Conservation (phyloP, 2,329 filamentous ascomycete genomes). For the Fusarium transvaalense region DNA sequence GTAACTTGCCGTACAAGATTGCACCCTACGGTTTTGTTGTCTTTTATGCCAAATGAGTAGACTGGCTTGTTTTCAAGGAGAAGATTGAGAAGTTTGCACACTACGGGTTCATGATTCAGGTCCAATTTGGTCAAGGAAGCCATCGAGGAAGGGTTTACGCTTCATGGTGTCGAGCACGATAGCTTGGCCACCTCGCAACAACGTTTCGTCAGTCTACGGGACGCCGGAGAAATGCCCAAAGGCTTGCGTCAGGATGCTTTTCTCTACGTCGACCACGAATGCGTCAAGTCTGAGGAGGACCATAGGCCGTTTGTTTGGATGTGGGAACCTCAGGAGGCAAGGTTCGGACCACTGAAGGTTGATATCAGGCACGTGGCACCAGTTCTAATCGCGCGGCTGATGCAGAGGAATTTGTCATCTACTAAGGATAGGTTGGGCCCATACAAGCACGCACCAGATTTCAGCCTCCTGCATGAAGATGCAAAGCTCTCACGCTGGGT, state of each 20-base stretch:
- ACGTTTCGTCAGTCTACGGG: background rate
- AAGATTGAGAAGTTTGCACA: fast-evolving
- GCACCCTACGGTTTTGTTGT: background rate
- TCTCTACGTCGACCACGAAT: background rate
- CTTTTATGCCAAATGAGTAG: background rate
- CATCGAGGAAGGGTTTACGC: background rate
- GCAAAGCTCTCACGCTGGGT: no score
- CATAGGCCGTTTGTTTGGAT: background rate
- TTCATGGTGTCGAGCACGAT: background rate
- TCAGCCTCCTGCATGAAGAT: background rate
- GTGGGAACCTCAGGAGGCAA: background rate
- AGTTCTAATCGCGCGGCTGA: background rate
- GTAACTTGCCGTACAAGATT: background rate
- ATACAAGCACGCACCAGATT: background rate
- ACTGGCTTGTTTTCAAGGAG: background rate
- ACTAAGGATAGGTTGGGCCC: fast-evolving
- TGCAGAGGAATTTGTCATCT: background rate
- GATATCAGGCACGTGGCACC: background rate
- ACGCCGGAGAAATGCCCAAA: background rate
- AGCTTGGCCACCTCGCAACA: background rate
- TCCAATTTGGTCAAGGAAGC: no score
- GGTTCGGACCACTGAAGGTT: fast-evolving
- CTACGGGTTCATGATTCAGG: no score
- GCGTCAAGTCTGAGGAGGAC: fast-evolving
- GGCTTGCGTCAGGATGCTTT: background rate